Conservation (phyloP, 768 basidiomycete genomes). For the Crucibulum laeve region DNA sequence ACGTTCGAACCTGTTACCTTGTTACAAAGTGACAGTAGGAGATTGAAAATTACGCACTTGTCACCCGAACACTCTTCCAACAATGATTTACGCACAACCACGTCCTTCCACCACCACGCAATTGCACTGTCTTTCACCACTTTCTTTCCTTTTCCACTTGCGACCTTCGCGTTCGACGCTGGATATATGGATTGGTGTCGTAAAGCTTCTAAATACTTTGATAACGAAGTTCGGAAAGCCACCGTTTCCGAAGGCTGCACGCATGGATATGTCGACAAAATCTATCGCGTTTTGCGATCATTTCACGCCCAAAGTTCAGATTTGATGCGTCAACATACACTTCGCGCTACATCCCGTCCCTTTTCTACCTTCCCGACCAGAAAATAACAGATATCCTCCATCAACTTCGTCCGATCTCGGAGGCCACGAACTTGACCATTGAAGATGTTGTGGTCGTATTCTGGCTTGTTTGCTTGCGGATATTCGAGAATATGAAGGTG, state of each 20-base stretch:
- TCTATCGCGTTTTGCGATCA: conserved; percentile 19
- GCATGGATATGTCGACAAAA: conserved; percentile 49
- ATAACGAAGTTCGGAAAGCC: conserved; percentile 45
- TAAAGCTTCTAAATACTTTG: conserved; percentile 46
- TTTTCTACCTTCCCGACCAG: conserved; percentile 41
- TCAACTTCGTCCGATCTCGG: conserved; percentile 43
- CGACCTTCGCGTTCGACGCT: conserved; percentile 10
- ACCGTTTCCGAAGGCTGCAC: conserved; percentile 44
- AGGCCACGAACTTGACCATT: conserved; percentile 38
- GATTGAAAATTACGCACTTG: conserved; percentile 24
- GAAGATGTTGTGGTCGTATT: conserved; percentile 48
- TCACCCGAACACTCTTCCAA: conserved; percentile 52
- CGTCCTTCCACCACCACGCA: conserved; percentile 55
- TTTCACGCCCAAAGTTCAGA: background rate
- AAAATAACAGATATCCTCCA: conserved; percentile 51
- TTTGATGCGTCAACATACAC: conserved; percentile 12
- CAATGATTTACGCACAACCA: conserved; percentile 50
- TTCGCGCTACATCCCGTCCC: conserved; percentile 20
- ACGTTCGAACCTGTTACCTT: conserved; percentile 40
- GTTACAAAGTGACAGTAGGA: background rate
- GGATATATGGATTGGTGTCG: conserved; percentile 34
- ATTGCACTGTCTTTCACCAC: conserved; percentile 7
- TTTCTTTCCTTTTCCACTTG: conserved; percentile 11
- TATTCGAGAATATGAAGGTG: conserved; percentile 52
- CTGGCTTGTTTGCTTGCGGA: conserved; percentile 39